Percentiles rank a stretch among this genome's conserved stretches.
Evolutionary conservation across 257 asterid species (phyloP).

Genomic region (Rhazya stricta): DNA sequence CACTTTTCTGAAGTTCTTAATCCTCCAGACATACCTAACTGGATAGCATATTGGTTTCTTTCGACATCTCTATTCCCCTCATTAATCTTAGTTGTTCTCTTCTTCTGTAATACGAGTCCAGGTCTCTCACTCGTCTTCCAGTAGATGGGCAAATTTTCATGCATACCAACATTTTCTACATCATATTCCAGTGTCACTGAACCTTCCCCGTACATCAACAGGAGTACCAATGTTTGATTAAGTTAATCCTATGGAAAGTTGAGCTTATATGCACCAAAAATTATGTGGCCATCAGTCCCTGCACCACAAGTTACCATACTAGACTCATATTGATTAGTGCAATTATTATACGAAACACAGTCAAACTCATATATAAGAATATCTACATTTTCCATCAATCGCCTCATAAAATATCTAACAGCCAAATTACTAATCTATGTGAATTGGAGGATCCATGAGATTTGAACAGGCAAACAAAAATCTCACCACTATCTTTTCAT

Average conservation of each 20-base stretch:
- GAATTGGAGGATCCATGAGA: background rate
- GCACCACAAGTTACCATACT: too few relatives aligned
- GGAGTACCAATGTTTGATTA: background rate
- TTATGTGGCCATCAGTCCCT: background rate
- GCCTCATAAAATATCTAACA: background rate
- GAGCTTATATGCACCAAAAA: background rate
- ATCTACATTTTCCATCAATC: background rate
- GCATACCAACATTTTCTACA: background rate
- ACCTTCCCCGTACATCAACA: background rate
- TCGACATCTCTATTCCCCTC: too few relatives aligned
- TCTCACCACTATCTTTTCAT: slow-evolving; percentile 82
- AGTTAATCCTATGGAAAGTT: background rate
- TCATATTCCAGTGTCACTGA: background rate
- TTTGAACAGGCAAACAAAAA: slow-evolving; percentile 10
- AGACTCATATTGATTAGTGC: background rate
- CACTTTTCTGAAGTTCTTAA: background rate
- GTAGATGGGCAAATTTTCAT: background rate
- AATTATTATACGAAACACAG: background rate
- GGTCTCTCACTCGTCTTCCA: background rate
- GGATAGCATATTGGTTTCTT: background rate
- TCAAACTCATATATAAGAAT: background rate
- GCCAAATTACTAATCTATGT: background rate
- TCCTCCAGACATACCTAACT: background rate
- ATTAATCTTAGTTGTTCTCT: background rate
- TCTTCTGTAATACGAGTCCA: too few relatives aligned